phyloP scores from a whole-genome alignment of 305 asterid species.

The Fraxinus paxiana region DNA sequence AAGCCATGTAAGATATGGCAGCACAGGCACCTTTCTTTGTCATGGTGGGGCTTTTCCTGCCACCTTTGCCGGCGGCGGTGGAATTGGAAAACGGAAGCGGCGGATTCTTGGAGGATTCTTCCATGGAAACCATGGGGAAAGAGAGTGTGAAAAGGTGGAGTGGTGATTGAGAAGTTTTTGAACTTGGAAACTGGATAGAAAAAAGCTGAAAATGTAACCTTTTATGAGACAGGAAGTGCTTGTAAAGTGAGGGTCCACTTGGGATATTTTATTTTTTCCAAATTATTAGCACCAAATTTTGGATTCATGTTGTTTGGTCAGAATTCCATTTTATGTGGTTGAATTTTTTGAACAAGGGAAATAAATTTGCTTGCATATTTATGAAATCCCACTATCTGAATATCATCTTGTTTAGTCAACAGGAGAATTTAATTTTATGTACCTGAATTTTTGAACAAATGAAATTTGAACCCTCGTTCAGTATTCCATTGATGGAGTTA shows the following conservation, averaged over 20 bases:
- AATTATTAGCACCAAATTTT: not conserved
- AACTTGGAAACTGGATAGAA: not conserved
- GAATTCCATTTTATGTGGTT: not conserved
- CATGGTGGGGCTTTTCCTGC: slow-evolving; percentile 3
- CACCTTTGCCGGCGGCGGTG: not conserved
- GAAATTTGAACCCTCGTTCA: not conserved
- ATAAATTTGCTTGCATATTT: not conserved
- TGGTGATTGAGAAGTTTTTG: not conserved
- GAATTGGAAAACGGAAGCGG: not conserved
- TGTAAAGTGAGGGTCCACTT: slow-evolving; percentile 22
- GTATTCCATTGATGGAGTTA: not conserved
- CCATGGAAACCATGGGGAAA: not conserved
- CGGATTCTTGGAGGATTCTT: slow-evolving; percentile 12
- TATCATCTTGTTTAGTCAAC: not conserved
- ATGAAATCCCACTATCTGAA: not conserved
- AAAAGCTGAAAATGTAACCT: not conserved
- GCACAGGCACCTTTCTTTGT: slow-evolving; percentile 26
- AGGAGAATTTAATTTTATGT: not conserved
- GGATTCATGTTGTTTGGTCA: not conserved
- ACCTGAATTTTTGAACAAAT: not conserved
- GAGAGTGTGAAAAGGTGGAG: not conserved
- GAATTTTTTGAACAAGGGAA: not conserved
- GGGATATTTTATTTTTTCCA: not conserved
- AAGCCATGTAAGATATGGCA: slow-evolving; percentile 30
- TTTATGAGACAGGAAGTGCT: slow-evolving; percentile 10